Conservation (phyloP, 352 stramenopile genomes). For the Globisporangium cystogenes region DNA sequence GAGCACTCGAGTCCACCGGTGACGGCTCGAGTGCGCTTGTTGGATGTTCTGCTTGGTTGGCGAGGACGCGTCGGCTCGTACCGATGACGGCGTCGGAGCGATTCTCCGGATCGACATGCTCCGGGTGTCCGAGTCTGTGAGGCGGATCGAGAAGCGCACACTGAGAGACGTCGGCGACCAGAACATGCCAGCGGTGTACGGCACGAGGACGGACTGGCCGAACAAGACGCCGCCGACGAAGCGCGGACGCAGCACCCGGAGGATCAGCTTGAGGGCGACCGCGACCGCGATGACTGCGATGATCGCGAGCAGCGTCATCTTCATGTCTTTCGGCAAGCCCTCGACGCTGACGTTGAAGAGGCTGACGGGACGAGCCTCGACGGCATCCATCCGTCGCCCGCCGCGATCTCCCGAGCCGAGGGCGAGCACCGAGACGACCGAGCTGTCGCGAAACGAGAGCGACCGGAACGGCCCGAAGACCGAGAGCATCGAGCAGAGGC, state of each 20-base stretch:
- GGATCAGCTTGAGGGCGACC: constrained; percentile 4
- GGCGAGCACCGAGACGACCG: constrained; percentile 9
- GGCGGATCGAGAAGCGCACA: constrained; percentile 2
- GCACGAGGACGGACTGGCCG: constrained; percentile 7
- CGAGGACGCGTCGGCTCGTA: background rate
- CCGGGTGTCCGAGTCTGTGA: background rate
- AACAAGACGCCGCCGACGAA: constrained; percentile 4
- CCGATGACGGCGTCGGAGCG: background rate
- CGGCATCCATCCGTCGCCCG: background rate
- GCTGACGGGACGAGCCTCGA: constrained; percentile 3
- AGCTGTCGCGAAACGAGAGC: constrained; percentile 13
- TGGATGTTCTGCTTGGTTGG: background rate
- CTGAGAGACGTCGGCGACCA: constrained; percentile 14
- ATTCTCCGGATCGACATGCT: background rate
- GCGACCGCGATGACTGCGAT: constrained; percentile 5
- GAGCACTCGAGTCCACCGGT: background rate
- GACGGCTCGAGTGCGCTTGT: background rate
- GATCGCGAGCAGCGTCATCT: constrained; percentile 13
- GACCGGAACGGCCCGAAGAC: constrained; percentile 26
- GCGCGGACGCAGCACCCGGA: constrained; percentile 2
- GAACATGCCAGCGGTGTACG: constrained; percentile 11
- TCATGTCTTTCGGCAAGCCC: constrained; percentile 14
- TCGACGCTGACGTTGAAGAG: constrained; percentile 15
- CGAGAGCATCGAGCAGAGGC: constrained; percentile 26
- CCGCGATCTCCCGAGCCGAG: background rate